A percentile compares a stretch with the other conserved stretches of the same genome.
Evolutionary conservation across 768 basidiomycete genomes (phyloP).

Genomic region (Tulasnella sp.): DNA sequence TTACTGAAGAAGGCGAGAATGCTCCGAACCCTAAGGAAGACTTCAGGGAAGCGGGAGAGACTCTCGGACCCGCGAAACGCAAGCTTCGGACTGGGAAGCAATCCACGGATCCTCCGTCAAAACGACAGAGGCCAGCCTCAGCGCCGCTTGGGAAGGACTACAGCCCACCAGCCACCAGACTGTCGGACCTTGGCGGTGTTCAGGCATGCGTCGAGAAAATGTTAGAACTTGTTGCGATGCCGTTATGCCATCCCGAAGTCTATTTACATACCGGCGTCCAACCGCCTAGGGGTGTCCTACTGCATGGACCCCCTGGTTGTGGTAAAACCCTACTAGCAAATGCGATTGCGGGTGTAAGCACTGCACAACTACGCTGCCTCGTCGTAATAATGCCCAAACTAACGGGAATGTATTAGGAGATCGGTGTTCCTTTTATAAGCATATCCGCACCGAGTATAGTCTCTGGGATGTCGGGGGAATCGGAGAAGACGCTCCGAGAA

Average conservation of each 20-base stretch:
- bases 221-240: slow-evolving; percentile 95
- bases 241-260: slow-evolving; percentile 90
- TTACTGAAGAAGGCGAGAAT: slow-evolving; percentile 24
- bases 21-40: slow-evolving; percentile 13
- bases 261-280: slow-evolving; percentile 91
- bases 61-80: slow-evolving; percentile 48
- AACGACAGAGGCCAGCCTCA: slow-evolving; percentile 25
- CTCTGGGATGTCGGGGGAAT: slow-evolving; percentile 97
- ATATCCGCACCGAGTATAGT: slow-evolving; percentile 95
- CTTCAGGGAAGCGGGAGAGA: slow-evolving; percentile 26
- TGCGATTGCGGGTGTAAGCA: slow-evolving; percentile 86
- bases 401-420: slow-evolving; percentile 53
- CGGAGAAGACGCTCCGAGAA: slow-evolving; percentile 91
- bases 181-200: slow-evolving; percentile 86
- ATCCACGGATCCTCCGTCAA: slow-evolving; percentile 13
- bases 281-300: slow-evolving; percentile 83
- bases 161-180: slow-evolving; percentile 64
- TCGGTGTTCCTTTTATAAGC: slow-evolving; percentile 86
- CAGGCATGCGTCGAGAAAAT: slow-evolving; percentile 84
- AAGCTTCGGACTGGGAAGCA: slow-evolving; percentile 54
- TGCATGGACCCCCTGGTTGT: slow-evolving; percentile 95
- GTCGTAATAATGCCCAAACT: slow-evolving; percentile 17
- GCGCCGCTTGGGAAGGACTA: slow-evolving; percentile 50
- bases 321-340: slow-evolving; percentile 94
- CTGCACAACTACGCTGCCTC: neutral